Percentiles rank a stretch among this genome's conserved stretches.
Evolutionary conservation across 306 rosid genomes (phyloP).

Genomic region (Castanea mollissima): DNA sequence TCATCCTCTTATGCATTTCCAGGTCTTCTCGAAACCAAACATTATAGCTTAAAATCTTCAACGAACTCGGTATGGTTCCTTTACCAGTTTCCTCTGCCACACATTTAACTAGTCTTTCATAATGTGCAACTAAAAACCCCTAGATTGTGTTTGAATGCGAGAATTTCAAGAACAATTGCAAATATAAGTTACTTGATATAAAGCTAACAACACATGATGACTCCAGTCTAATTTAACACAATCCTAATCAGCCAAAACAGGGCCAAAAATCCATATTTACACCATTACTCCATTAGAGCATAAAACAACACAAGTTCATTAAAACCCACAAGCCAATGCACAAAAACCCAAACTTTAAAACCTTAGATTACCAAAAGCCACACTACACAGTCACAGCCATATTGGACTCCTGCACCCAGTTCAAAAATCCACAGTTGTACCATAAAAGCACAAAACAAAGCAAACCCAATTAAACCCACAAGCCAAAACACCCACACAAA

Average conservation of each 20-base stretch:
- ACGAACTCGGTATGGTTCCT: not conserved
- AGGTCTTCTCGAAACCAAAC: slow-evolving; percentile 57
- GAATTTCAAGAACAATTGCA: too few relatives aligned
- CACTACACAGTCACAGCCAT: slow-evolving; percentile 27
- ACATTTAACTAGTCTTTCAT: not conserved
- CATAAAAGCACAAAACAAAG: not conserved
- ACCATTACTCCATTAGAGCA: not conserved
- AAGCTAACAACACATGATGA: too few relatives aligned
- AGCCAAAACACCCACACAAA: not conserved
- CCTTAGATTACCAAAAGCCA: slow-evolving; percentile 2
- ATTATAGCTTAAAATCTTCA: slow-evolving; percentile 45
- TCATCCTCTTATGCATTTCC: slow-evolving; percentile 47
- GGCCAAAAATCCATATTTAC: not conserved
- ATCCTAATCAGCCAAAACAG: too few relatives aligned
- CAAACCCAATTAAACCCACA: slow-evolving; percentile 2
- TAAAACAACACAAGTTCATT: not conserved
- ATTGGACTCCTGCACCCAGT: slow-evolving; percentile 11
- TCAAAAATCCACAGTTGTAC: not conserved
- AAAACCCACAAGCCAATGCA: not conserved
- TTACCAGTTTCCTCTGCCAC: slow-evolving; percentile 34
- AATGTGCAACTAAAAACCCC: not conserved
- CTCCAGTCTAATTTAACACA: too few relatives aligned
- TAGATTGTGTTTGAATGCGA: too few relatives aligned
- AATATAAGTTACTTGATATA: too few relatives aligned
- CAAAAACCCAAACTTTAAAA: not conserved